Conservation (phyloP, 148 eudicot genomes). For the Silene latifolia region DNA sequence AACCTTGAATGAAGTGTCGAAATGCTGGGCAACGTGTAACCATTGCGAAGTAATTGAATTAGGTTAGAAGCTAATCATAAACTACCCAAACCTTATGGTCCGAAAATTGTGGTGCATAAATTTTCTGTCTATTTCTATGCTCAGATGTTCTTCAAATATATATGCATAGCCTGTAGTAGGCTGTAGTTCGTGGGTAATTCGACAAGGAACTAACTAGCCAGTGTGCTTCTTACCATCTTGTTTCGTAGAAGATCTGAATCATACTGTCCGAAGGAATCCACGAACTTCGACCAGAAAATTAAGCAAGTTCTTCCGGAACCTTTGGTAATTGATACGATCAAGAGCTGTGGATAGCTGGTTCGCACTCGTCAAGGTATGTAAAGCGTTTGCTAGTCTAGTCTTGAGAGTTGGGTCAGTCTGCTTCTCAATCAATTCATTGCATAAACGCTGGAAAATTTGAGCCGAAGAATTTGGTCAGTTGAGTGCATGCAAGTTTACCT, state of each 20-base stretch:
- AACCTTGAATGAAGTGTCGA: too few relatives aligned
- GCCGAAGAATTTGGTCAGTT: not conserved
- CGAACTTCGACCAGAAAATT: conserved; percentile 78
- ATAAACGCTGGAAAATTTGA: conserved; percentile 46
- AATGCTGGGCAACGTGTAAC: too few relatives aligned
- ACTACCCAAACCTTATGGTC: not conserved
- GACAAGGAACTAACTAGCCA: too few relatives aligned
- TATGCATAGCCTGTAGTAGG: too few relatives aligned
- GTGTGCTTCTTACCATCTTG: too few relatives aligned
- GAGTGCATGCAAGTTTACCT: not conserved
- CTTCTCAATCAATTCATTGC: conserved; percentile 72
- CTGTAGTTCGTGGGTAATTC: too few relatives aligned
- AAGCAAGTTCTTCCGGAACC: conserved; percentile 80
- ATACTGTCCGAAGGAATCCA: conserved; percentile 79
- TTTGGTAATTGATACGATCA: conserved; percentile 77
- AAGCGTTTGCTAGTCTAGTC: conserved; percentile 68
- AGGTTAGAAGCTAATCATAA: too few relatives aligned
- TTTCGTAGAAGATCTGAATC: conserved; percentile 17
- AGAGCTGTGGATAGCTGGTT: conserved; percentile 63
- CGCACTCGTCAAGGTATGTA: conserved; percentile 65
- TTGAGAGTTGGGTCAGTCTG: conserved; percentile 55
- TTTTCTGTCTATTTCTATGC: not conserved
- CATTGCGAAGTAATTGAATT: too few relatives aligned
- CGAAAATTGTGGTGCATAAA: not conserved
- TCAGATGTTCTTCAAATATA: too few relatives aligned